Percentiles rank a stretch among this genome's conserved stretches.
Conservation (phyloP, 2,329 filamentous ascomycete species). For the Colletotrichum echinochloae region DNA sequence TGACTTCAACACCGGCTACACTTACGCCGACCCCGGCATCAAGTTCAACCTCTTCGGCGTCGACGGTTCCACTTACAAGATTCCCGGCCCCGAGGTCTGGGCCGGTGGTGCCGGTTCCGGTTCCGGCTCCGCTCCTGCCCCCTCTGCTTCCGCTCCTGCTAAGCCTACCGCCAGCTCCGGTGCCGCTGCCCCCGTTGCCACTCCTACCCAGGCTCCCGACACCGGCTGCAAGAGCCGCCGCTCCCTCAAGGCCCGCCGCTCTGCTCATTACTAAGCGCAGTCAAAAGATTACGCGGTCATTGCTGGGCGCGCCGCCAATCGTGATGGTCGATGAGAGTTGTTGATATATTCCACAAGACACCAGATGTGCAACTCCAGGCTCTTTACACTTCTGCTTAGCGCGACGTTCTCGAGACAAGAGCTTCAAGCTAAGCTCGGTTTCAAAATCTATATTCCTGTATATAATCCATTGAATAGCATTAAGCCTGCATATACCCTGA, state of each 20-base stretch:
- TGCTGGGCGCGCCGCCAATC: background rate
- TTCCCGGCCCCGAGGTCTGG: slow-evolving; percentile 53
- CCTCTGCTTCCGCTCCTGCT: slow-evolving; percentile 22
- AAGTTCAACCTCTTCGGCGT: slow-evolving; percentile 67
- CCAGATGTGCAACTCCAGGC: slow-evolving; percentile 35
- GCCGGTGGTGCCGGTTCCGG: slow-evolving; percentile 41
- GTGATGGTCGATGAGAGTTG: slow-evolving; percentile 17
- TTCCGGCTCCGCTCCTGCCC: slow-evolving; percentile 18
- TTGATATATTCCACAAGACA: slow-evolving; percentile 27
- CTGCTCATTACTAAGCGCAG: slow-evolving; percentile 35
- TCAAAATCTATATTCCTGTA: slow-evolving; percentile 36
- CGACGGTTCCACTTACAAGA: slow-evolving; percentile 47
- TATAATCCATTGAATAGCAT: slow-evolving; percentile 38
- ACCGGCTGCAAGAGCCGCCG: slow-evolving; percentile 37
- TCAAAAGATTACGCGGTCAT: background rate
- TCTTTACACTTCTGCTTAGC: slow-evolving; percentile 32
- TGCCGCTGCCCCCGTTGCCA: no score
- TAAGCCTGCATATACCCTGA: slow-evolving; percentile 39
- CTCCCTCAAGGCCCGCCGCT: slow-evolving; percentile 40
- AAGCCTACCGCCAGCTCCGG: no score
- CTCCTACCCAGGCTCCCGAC: slow-evolving; percentile 32
- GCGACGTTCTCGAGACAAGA: slow-evolving; percentile 15
- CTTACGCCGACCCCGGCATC: slow-evolving; percentile 67
- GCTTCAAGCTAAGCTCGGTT: slow-evolving; percentile 1
- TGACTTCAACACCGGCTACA: slow-evolving; percentile 67